Evolutionary conservation across 78 protist species (phyloP).

Genomic region (Dictyostelium citrinum): DNA sequence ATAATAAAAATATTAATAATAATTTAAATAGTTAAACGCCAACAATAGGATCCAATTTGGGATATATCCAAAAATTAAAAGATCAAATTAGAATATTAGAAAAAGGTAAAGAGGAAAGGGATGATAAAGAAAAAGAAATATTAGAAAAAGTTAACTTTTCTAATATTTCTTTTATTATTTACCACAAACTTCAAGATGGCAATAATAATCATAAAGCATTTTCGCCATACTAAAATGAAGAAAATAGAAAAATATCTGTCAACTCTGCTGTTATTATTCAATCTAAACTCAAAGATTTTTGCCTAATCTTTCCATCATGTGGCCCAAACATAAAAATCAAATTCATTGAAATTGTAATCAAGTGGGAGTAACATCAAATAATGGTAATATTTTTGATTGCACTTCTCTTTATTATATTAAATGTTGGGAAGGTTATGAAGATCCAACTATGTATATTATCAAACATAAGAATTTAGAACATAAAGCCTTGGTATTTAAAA

Average conservation of each 20-base stretch:
- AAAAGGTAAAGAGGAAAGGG: neutral
- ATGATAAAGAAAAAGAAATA: neutral
- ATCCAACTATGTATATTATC: neutral
- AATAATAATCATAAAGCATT: no score
- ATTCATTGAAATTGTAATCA: neutral
- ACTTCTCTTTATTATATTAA: neutral
- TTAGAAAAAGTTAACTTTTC: no score
- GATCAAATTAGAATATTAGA: neutral
- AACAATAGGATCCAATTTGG: neutral
- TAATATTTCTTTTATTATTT: no score
- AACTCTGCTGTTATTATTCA: neutral
- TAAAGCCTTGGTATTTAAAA: neutral
- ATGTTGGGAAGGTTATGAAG: neutral
- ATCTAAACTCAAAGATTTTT: neutral
- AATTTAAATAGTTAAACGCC: neutral
- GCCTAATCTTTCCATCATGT: neutral
- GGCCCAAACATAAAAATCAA: neutral
- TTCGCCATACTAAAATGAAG: neutral
- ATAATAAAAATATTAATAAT: no score
- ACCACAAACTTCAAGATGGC: no score
- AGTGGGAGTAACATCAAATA: neutral
- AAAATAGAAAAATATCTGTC: neutral
- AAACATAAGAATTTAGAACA: neutral
- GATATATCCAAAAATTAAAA: neutral
- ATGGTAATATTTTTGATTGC: neutral